A percentile compares a stretch with the other conserved stretches of the same genome.
Conservation (phyloP, 2,329 filamentous ascomycete genomes). For the Diaporthe sp. region DNA sequence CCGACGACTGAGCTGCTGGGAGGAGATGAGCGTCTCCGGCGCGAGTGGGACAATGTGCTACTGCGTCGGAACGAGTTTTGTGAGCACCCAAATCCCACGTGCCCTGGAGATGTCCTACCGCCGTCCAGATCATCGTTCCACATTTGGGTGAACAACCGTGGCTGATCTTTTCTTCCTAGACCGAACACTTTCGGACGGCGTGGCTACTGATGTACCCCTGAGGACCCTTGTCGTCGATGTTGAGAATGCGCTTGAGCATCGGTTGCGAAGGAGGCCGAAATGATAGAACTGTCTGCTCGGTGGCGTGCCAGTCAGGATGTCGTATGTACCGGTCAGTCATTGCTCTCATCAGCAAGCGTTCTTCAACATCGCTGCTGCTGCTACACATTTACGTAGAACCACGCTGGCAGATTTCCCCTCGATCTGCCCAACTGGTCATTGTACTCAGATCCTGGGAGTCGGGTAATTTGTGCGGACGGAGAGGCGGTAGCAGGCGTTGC, state of each 20-base stretch:
- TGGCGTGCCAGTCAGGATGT: background rate
- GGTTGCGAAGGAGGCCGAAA: background rate
- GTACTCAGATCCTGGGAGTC: background rate
- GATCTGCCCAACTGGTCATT: background rate
- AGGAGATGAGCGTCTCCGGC: slow-evolving; percentile 19
- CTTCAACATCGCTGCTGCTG: background rate
- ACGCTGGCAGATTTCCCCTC: background rate
- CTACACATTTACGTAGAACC: background rate
- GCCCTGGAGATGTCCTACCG: background rate
- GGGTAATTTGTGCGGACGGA: background rate
- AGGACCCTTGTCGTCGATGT: slow-evolving; percentile 25
- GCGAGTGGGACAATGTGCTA: slow-evolving; percentile 31
- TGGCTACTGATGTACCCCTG: background rate
- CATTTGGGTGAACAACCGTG: background rate
- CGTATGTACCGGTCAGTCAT: background rate
- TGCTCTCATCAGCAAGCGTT: background rate
- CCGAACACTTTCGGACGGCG: background rate
- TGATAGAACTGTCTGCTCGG: background rate
- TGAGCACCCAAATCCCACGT: background rate
- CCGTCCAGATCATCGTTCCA: background rate
- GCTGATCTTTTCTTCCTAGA: background rate
- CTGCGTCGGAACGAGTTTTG: slow-evolving; percentile 26
- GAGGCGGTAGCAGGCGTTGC: background rate
- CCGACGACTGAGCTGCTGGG: slow-evolving; percentile 41
- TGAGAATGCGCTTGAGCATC: slow-evolving; percentile 1